phyloP scores from a whole-genome alignment of 345 rosid genomes.

The Erucastrum elatum region DNA sequence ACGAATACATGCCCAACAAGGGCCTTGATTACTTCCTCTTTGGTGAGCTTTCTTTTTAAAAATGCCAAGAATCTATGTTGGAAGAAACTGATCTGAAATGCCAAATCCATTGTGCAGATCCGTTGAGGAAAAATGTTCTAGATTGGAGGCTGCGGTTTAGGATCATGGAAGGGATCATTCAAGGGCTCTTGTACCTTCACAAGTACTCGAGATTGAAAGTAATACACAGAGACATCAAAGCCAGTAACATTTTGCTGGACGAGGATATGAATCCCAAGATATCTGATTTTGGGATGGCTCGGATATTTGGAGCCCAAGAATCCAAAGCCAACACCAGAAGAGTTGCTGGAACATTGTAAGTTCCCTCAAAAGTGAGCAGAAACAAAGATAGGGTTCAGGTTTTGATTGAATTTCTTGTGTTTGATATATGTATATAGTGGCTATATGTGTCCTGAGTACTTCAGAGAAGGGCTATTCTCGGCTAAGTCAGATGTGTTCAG shows the following conservation, averaged over 20 bases:
- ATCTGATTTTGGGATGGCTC: background rate
- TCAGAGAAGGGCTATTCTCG: background rate
- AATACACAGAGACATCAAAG: background rate
- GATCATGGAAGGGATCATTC: slow-evolving; percentile 1
- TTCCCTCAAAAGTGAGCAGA: background rate
- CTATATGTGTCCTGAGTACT: background rate
- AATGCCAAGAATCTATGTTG: background rate
- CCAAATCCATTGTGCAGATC: background rate
- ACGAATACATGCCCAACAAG: background rate
- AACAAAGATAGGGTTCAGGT: background rate
- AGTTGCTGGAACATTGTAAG: background rate
- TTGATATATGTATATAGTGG: background rate
- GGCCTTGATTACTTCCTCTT: background rate
- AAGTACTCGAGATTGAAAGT: background rate
- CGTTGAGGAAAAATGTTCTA: background rate
- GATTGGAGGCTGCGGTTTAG: background rate
- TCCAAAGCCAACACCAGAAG: background rate
- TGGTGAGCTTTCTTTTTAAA: background rate
- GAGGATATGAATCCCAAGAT: background rate
- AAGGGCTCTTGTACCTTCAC: background rate
- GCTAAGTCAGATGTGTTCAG: background rate
- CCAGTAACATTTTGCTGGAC: background rate
- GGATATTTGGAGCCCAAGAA: background rate
- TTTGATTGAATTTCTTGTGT: background rate
- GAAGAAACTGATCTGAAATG: background rate